A percentile compares a stretch with the other conserved stretches of the same genome.
Conservation (phyloP, 1,284 basidiomycete genomes). For the Mycena citricolor region DNA sequence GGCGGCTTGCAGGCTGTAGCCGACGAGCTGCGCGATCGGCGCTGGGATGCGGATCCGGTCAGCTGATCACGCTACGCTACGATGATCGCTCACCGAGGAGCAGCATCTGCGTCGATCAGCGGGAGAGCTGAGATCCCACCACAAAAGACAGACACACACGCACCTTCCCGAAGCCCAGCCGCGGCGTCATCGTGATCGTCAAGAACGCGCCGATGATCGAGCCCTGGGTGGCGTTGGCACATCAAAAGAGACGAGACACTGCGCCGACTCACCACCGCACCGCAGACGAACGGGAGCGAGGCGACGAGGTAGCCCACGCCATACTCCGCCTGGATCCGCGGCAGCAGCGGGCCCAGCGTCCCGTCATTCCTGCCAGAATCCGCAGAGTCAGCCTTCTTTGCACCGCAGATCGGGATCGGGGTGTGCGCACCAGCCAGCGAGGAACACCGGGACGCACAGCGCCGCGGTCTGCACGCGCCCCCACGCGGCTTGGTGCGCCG, state of each 20-base stretch:
- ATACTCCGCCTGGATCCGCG: constrained; percentile 50
- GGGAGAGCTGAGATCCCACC: background rate
- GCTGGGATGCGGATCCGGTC: constrained; percentile 29
- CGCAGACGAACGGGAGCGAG: constrained; percentile 53
- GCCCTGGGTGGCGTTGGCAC: constrained; percentile 32
- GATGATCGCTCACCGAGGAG: constrained; percentile 6
- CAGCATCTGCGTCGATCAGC: constrained; percentile 1
- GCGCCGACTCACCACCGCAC: too few relatives aligned
- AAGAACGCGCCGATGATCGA: constrained; percentile 45
- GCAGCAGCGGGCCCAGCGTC: constrained; percentile 37
- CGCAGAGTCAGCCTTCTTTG: too few relatives aligned
- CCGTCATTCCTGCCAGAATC: too few relatives aligned
- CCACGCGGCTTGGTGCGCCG: too few relatives aligned
- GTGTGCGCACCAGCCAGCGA: constrained; percentile 16
- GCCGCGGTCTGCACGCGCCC: too few relatives aligned
- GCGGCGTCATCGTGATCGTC: constrained; percentile 48
- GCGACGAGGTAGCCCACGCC: constrained; percentile 43
- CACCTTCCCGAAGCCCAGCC: constrained; percentile 54
- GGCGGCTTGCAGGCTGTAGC: constrained; percentile 44
- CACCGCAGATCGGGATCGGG: too few relatives aligned
- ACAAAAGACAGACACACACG: background rate
- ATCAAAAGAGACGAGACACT: background rate
- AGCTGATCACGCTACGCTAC: too few relatives aligned
- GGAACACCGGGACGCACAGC: constrained; percentile 9
- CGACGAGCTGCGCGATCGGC: constrained; percentile 44